Evolutionary conservation across 257 asterid species (phyloP).

Genomic region (Penstemon eatonii): DNA sequence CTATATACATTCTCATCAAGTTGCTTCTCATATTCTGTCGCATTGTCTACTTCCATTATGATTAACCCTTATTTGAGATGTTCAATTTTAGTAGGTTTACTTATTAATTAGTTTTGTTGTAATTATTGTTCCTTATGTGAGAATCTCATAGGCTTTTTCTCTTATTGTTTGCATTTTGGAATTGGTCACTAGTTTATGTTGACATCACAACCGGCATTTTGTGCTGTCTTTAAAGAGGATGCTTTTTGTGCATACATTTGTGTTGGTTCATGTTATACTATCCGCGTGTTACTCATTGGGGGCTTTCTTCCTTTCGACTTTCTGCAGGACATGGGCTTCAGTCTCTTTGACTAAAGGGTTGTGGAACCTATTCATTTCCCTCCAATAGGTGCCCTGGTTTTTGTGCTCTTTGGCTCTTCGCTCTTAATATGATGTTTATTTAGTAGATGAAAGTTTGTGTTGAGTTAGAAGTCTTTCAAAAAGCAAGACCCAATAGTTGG

Average conservation of each 20-base stretch:
- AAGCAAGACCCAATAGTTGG: slow-evolving; percentile 9
- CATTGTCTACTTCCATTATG: not conserved
- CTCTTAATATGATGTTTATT: not conserved
- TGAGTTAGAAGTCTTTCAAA: slow-evolving; percentile 2
- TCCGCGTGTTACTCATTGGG: not conserved
- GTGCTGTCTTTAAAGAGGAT: not conserved
- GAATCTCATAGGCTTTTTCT: not conserved
- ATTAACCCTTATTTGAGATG: not conserved
- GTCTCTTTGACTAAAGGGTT: slow-evolving; percentile 34
- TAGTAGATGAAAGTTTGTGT: not conserved
- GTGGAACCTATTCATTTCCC: not conserved
- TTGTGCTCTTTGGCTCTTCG: not conserved
- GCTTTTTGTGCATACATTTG: not conserved
- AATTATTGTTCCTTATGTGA: not conserved
- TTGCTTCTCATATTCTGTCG: not conserved
- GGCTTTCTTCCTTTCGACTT: slow-evolving; percentile 7
- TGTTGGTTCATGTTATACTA: not conserved
- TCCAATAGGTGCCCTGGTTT: slow-evolving; percentile 2
- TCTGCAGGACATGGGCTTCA: slow-evolving; percentile 39
- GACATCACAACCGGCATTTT: not conserved
- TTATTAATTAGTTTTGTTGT: not conserved
- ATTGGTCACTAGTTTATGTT: not conserved
- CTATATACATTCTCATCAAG: not conserved
- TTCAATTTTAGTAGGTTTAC: not conserved
- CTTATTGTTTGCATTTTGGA: not conserved